phyloP scores from a whole-genome alignment of 345 rosid genomes.

The Excoecaria agallocha region DNA sequence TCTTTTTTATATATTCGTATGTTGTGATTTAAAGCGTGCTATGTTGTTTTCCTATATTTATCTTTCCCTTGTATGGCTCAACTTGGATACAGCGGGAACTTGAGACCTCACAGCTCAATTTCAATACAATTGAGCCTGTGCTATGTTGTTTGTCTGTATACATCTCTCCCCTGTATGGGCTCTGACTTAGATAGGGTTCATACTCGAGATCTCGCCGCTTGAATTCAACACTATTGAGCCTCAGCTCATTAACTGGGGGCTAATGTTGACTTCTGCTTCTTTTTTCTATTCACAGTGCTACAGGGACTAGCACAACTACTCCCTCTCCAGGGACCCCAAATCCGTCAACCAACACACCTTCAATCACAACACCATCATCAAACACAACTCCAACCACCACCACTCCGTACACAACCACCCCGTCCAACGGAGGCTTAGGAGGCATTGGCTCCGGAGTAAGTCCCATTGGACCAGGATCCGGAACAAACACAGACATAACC shows the following conservation, averaged over 20 bases:
- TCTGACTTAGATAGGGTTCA: too few species aligned
- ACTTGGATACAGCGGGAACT: not conserved
- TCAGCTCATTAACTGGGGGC: not conserved
- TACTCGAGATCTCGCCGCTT: too few species aligned
- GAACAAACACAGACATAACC: conserved; percentile 44
- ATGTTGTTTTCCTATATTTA: not conserved
- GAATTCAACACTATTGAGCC: too few species aligned
- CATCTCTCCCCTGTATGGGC: too few species aligned
- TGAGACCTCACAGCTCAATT: too few species aligned
- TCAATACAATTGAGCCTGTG: too few species aligned
- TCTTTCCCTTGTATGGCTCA: not conserved
- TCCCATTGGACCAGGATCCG: conserved; percentile 40
- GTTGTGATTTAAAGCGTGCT: not conserved
- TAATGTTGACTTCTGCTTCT: not conserved
- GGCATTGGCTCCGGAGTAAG: conserved; percentile 43
- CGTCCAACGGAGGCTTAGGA: conserved; percentile 48
- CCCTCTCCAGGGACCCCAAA: conserved; percentile 22
- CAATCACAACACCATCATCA: conserved; percentile 32
- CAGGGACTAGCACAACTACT: conserved; percentile 26
- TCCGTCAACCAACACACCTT: conserved; percentile 28
- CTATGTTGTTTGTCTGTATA: too few species aligned
- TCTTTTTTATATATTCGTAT: not conserved
- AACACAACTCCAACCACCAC: conserved; percentile 19
- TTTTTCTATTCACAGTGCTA: conserved; percentile 9
- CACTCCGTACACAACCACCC: conserved; percentile 33